Conservation (phyloP, 306 rosid species). For the Quillaja saponaria region DNA sequence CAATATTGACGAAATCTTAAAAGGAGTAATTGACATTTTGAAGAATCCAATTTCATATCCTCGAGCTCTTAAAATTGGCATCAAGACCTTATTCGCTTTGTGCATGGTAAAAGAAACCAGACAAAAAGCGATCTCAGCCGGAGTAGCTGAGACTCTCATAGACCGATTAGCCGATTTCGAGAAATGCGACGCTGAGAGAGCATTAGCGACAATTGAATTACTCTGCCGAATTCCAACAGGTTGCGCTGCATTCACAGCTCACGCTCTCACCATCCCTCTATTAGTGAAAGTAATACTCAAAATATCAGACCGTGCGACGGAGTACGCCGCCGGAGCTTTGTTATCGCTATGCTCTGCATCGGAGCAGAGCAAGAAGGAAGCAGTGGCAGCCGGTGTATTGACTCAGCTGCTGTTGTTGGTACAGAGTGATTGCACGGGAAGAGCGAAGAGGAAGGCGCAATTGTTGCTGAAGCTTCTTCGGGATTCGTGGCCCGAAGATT, state of each 20-base stretch:
- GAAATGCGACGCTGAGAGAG: slow-evolving; percentile 82
- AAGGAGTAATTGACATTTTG: slow-evolving; percentile 69
- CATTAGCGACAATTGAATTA: slow-evolving; percentile 77
- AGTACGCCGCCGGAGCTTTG: slow-evolving; percentile 86
- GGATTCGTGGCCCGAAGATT: slow-evolving; percentile 96
- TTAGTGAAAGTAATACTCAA: slow-evolving; percentile 79
- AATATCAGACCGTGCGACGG: slow-evolving; percentile 85
- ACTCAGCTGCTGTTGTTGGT: slow-evolving; percentile 77
- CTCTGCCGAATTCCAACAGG: slow-evolving; percentile 69
- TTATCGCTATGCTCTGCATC: slow-evolving; percentile 75
- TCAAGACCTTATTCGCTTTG: slow-evolving; percentile 72
- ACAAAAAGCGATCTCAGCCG: slow-evolving; percentile 65
- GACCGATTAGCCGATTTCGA: slow-evolving; percentile 76
- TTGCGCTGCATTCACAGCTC: slow-evolving; percentile 52
- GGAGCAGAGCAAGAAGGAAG: slow-evolving; percentile 60
- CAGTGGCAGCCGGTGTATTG: slow-evolving; percentile 80
- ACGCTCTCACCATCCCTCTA: slow-evolving; percentile 81
- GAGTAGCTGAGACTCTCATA: slow-evolving; percentile 64
- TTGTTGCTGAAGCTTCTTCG: slow-evolving; percentile 86
- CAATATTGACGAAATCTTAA: slow-evolving; percentile 60
- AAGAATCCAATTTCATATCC: slow-evolving; percentile 53
- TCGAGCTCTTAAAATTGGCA: slow-evolving; percentile 68
- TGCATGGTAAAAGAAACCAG: slow-evolving; percentile 80
- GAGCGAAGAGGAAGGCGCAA: slow-evolving; percentile 95
- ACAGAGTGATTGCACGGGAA: slow-evolving; percentile 88